Conservation (phyloP, 371 early-diverging fungal species). For the Mortierella sp. region DNA sequence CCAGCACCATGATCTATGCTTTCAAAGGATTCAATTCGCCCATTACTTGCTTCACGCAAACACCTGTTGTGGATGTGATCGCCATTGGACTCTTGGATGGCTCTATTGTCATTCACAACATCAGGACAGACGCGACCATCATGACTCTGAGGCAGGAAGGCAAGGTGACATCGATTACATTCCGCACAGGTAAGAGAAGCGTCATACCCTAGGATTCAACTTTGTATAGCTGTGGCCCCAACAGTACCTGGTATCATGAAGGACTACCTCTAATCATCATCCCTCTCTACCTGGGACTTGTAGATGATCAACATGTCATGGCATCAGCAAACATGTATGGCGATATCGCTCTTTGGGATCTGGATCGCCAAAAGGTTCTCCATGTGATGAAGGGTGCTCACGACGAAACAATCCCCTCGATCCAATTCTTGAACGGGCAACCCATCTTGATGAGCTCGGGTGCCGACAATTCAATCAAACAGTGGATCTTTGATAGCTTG, state of each 20-base stretch:
- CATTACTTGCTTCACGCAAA: slow-evolving; percentile 82
- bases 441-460: slow-evolving; percentile 90
- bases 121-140: slow-evolving; percentile 78
- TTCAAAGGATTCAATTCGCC: slow-evolving; percentile 80
- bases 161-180: slow-evolving; percentile 87
- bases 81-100: slow-evolving; percentile 92
- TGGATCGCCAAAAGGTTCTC: slow-evolving; percentile 77
- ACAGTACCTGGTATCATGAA: not conserved
- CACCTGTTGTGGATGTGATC: slow-evolving; percentile 93
- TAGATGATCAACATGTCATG: slow-evolving; percentile 86
- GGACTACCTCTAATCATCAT: not conserved
- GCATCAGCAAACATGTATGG: slow-evolving; percentile 89
- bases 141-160: slow-evolving; percentile 86
- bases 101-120: slow-evolving; percentile 83
- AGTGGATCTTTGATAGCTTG: slow-evolving; percentile 86
- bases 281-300: not conserved
- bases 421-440: slow-evolving; percentile 85
- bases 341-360: slow-evolving; percentile 93
- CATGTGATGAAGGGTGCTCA: slow-evolving; percentile 89
- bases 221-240: too few species aligned
- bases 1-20: slow-evolving; percentile 81
- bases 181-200: slow-evolving; percentile 76
- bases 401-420: slow-evolving; percentile 75
- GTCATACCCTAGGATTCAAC: too few species aligned
- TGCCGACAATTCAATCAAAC: slow-evolving; percentile 91